Base-by-base conservation (phyloP, 2,329 filamentous ascomycete genomes). In the Trematosphaeria pertusa region DNA sequence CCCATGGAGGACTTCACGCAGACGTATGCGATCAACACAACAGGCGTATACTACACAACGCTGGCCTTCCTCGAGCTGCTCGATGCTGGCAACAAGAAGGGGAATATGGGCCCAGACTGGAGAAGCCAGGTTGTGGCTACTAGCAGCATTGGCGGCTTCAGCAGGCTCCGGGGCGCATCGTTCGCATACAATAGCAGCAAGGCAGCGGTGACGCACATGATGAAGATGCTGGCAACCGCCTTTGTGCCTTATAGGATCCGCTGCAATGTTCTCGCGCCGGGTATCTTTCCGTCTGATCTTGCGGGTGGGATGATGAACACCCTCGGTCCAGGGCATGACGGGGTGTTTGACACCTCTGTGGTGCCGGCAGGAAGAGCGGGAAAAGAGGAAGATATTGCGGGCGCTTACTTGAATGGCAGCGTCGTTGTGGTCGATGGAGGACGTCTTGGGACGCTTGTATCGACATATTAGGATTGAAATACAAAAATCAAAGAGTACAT, bases 361-460 rank as follows among this genome's bases (percentile, higher is more conserved):
- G 43, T 58, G 15, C 86, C 86, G 0, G 70, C 84, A n/a, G 79
- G 79, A 31, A 75, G 86, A 35, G 76, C 81, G 50, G 86, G 86
- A 1, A 77, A 80, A 31, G 78, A 83, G 47, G 71, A 83, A 56
- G 86, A 88, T 59, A 83, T 89, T 75, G 82, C 79, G 1, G 85
- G 86, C 1, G 75, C 82, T 3, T 89, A 87, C 65, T 74, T 82
- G 57, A 88, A 88, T 65, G 87, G 86, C 2, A 80, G 79, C 48
- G 77, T 85, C 12, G 70, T 87, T 36, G 70, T 87, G 6, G 75
- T 82, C 0, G 87, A 89, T 63, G 86, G 86, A 37, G 86, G 85
- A 1, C 75, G 84, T 46, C 62, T 89, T 37, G 75, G 75, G 20
- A 78, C 73, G 12, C 75, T 85, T 52, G 82, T 84, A 20, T 77